These are phyloP conservation scores for Suhomyces chickasaworum DNA, from an alignment of 1,139 yeast genomes.

Conservation along the genomic window DNA sequence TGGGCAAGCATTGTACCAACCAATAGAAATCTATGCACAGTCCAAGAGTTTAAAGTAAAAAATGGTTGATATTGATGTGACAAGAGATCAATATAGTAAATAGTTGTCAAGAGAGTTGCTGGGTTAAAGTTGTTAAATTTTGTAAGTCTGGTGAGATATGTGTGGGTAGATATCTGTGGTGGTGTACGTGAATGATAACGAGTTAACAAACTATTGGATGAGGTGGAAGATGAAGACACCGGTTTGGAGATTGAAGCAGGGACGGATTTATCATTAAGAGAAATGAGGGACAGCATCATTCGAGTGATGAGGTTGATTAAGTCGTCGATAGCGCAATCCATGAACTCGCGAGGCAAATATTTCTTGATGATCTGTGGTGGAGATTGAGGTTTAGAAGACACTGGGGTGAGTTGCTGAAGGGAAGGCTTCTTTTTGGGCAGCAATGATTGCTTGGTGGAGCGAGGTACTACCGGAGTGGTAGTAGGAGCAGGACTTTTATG, in stretches of 20 bases:
- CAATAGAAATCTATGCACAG: constrained; percentile 87
- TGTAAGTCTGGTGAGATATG: constrained; percentile 74
- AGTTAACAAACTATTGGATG: constrained; percentile 52
- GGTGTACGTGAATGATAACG: constrained; percentile 93
- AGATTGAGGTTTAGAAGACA: constrained; percentile 3
- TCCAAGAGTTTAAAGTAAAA: constrained; percentile 84
- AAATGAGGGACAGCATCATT: constrained; percentile 74
- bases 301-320: constrained; percentile 71
- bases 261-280: constrained; percentile 62
- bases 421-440: constrained; percentile 3
- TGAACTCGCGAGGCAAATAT: constrained; percentile 58
- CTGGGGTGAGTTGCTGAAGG: constrained; percentile 2
- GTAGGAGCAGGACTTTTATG: constrained; percentile 2
- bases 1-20: constrained; percentile 92
- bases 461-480: constrained; percentile 1
- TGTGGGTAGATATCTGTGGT: constrained; percentile 79
- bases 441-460: background rate
- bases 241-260: constrained; percentile 39
- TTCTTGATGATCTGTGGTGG: constrained; percentile 11
- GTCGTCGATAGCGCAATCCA: constrained; percentile 69
- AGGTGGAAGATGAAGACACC: constrained; percentile 16
- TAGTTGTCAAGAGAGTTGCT: constrained; percentile 75
- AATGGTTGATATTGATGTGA: constrained; percentile 73
- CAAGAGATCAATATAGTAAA: constrained; percentile 85
- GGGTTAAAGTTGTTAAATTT: constrained; percentile 85